A percentile compares a stretch with the other conserved stretches of the same genome.
phyloP scores from a whole-genome alignment of 2,329 filamentous ascomycete species.

The Phialocephala subalpina region DNA sequence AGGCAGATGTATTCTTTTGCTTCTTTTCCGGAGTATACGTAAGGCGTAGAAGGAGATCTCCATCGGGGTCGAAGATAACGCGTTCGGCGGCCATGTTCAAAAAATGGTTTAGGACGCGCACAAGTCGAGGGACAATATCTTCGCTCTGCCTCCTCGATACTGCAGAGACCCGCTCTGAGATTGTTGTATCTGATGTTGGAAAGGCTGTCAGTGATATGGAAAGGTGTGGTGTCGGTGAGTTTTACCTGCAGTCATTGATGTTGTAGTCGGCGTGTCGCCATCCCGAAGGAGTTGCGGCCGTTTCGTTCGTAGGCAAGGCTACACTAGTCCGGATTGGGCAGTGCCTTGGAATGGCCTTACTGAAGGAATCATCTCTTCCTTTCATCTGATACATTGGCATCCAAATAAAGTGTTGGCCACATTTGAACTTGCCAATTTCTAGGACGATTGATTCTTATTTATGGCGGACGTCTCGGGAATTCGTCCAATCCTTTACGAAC shows the following conservation, averaged over 20 bases:
- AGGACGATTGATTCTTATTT: background rate
- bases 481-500: background rate
- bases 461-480: background rate
- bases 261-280: background rate
- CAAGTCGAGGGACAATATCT: background rate
- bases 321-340: background rate
- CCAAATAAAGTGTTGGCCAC: no score
- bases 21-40: background rate
- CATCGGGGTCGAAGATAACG: conserved; percentile 24
- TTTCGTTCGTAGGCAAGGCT: background rate
- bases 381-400: no score
- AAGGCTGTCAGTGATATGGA: background rate
- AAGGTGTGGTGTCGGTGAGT: background rate
- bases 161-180: background rate
- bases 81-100: conserved; percentile 5
- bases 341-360: background rate
- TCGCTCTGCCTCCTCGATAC: background rate
- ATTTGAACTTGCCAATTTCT: no score
- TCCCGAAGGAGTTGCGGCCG: background rate
- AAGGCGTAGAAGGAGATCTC: conserved; percentile 24
- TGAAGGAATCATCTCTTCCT: no score
- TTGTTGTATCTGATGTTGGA: background rate
- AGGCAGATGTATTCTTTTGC: no score
- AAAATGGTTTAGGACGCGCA: background rate
- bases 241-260: background rate